Base-by-base conservation (phyloP, 164 flowering plant genomes). In the Nelumbo lutea region DNA sequence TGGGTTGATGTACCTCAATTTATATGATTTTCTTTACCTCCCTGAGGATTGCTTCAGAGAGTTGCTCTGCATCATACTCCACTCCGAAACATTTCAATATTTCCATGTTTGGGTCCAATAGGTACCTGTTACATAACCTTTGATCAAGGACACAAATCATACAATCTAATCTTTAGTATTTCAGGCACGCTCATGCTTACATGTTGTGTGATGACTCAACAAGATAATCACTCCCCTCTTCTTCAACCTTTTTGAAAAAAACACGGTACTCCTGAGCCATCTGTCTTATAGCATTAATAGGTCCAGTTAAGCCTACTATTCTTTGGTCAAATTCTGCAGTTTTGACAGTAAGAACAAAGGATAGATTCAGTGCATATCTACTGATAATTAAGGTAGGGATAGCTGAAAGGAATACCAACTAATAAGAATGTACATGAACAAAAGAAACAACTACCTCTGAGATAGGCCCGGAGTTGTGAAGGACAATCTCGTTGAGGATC, bases 401-500 rank as follows among this genome's bases (percentile, higher is more conserved):
- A 8, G 43, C 43, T 39, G 3, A 59, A 39, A 2, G 11, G 45
- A 5, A 41, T 11, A 13, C 57, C 27, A 27, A 27, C 27, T 27
- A 27, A 27, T 27, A 27, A 27, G 27, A 39, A 11, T 38, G 56
- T 6, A 64, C 43, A 3, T n/a, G 2, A 39, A 40, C 11, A 44
- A 27, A 27, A 27, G 27, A 27, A 27, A 27, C 27, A 27, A 27
- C 61, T 15, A 90, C 98, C 98, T 81, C 75, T 77, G 14, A 95
- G 90, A 78, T 95, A 95, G 27, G 89, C 91, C 70, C 77, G 73
- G 56, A 95, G 93, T 7, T 95, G 98, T 4, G 83, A 76, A 58
- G 97, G 90, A 44, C 80, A 81, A 73, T 91, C 98, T 14, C 96
- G 88, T 56, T 85, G 84, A 62, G 97, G 98, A 83, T 92, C 97